These are phyloP conservation scores for Termitomyces sp. DNA, from an alignment of 768 basidiomycete species.

Conservation along the genomic window DNA sequence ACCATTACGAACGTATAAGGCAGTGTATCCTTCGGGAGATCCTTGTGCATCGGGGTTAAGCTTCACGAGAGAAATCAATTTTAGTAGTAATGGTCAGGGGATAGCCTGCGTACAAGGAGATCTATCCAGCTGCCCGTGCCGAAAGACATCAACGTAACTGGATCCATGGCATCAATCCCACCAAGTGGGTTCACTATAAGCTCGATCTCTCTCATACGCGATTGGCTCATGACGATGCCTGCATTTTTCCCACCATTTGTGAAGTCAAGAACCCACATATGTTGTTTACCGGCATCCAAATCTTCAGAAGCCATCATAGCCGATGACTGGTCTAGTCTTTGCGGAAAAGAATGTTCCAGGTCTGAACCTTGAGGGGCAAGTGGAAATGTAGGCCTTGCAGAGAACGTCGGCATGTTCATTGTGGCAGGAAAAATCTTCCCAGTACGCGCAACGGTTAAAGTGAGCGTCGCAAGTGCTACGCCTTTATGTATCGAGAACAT, in stretches of 20 bases:
- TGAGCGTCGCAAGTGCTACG: conserved; percentile 51
- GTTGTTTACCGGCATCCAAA: conserved; percentile 18
- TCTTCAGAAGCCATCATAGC: conserved; percentile 16
- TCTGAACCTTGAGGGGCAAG: conserved; percentile 40
- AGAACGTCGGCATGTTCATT: conserved; percentile 40
- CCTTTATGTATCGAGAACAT: conserved; percentile 41
- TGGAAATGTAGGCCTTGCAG: conserved; percentile 48
- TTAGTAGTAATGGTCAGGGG: conserved; percentile 3
- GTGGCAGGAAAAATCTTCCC: conserved; percentile 36
- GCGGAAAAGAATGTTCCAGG: conserved; percentile 50
- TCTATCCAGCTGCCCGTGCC: conserved; percentile 61
- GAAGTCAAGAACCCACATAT: conserved; percentile 71
- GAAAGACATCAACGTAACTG: conserved; percentile 40
- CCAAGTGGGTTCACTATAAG: conserved; percentile 53
- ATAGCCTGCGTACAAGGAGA: conserved; percentile 40
- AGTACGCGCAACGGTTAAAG: conserved; percentile 29
- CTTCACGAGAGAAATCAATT: conserved; percentile 27
- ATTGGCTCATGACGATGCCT: conserved; percentile 71
- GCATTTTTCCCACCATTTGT: conserved; percentile 44
- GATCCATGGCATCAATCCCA: conserved; percentile 36
- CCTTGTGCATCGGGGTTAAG: conserved; percentile 43
- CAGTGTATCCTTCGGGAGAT: conserved; percentile 61
- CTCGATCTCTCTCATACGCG: conserved; percentile 70
- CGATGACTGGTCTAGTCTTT: conserved; percentile 26
- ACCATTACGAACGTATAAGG: conserved; percentile 53